Conservation (phyloP, 2,329 filamentous ascomycete genomes). For the Ophiostoma sp. region DNA sequence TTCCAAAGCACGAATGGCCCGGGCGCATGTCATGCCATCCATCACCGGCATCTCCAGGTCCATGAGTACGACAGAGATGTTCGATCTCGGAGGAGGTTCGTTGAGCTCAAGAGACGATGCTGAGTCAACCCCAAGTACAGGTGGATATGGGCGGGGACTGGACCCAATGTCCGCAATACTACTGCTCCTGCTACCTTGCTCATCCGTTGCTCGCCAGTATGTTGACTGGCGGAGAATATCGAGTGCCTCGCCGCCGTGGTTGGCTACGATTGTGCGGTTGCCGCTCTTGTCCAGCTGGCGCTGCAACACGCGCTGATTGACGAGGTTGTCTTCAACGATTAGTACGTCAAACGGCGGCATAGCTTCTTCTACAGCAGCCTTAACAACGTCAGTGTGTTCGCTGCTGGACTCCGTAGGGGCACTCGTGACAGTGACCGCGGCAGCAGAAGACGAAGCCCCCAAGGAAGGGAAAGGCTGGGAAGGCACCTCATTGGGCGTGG, state of each 20-base stretch:
- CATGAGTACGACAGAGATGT: conserved; percentile 68
- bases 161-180: background rate
- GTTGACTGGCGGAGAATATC: conserved; percentile 51
- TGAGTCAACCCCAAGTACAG: background rate
- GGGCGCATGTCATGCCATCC: conserved; percentile 71
- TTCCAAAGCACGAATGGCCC: conserved; percentile 63
- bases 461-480: background rate
- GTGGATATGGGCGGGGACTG: background rate
- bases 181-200: background rate
- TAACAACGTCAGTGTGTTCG: background rate
- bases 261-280: conserved; percentile 57
- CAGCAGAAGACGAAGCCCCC: background rate
- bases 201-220: conserved; percentile 42
- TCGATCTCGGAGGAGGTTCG: conserved; percentile 32
- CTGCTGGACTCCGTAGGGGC: background rate
- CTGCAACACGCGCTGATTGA: conserved; percentile 60
- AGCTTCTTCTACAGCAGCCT: conserved; percentile 12
- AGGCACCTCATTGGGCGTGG: background rate
- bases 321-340: conserved; percentile 63
- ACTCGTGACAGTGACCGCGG: background rate
- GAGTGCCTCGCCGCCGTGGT: conserved; percentile 59
- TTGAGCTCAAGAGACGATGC: background rate
- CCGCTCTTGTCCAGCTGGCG: conserved; percentile 57
- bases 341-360: conserved; percentile 48
- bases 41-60: conserved; percentile 77